phyloP scores from a whole-genome alignment of 2,329 filamentous ascomycete genomes.

The Scedosporium aurantiacum region DNA sequence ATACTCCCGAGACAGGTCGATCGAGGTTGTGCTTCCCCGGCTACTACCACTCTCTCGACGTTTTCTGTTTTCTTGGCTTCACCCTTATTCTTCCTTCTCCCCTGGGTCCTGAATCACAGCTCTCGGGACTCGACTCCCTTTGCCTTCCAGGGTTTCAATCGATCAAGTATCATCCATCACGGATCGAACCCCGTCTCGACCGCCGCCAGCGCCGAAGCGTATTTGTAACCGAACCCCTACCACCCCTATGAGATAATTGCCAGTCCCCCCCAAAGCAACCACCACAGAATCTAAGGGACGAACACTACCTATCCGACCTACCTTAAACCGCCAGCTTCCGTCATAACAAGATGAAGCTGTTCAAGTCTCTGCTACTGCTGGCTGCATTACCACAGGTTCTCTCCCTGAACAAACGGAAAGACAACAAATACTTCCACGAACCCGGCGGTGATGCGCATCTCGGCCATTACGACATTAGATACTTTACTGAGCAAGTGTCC shows the following conservation, averaged over 20 bases:
- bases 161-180: too few relatives aligned
- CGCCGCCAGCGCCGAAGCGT: too few relatives aligned
- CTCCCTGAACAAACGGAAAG: not conserved
- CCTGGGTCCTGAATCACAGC: not conserved
- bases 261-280: too few relatives aligned
- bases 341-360: constrained; percentile 8
- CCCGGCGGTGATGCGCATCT: constrained; percentile 48
- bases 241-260: too few relatives aligned
- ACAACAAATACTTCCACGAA: constrained; percentile 54
- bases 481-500: constrained; percentile 49
- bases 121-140: not conserved
- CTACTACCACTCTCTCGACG: not conserved
- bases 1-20: not conserved
- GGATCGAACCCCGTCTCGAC: too few relatives aligned
- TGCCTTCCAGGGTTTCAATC: too few relatives aligned
- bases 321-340: not conserved
- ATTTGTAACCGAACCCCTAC: too few relatives aligned
- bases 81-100: not conserved
- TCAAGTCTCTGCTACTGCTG: constrained; percentile 6
- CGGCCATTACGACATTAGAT: constrained; percentile 65
- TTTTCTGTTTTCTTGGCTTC: not conserved
- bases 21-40: not conserved
- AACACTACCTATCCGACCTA: not conserved
- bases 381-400: constrained; percentile 3
- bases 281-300: not conserved